Evolutionary conservation across 805 yeast species (phyloP), one percentile per base, ranked within the genome.

Genomic region (Wickerhamomyces bovis): DNA sequence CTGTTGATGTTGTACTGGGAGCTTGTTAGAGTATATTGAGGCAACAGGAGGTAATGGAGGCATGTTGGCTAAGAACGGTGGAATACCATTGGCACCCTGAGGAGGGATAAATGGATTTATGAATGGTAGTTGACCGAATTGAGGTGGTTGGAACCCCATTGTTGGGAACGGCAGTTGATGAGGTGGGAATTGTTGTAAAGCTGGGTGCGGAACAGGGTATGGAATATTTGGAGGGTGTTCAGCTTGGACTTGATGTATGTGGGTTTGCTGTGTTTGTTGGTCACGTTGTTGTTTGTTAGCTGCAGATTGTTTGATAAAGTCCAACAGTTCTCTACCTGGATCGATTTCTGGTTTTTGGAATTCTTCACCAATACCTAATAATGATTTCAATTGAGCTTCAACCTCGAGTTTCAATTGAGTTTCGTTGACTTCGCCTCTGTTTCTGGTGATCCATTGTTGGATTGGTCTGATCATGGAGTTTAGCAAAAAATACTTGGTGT

Each of bases 261-360:
- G 45, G n/a, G 39, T 16, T 26, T 40, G 42, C 31, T 42, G 49
- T 38, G 41, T 31, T 25, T 49, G 44, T 18, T 39, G 44, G 18
- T 51, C 50, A 49, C 46, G 26, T 52, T 55, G 28, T 56, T 49
- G 56, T 18, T 55, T 54, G 16, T 58, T 60, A 26, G 61, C 62
- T 8, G 75, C 71, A 16, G 77, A 75, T 41, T 66, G 62, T 52
- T 76, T 79, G 49, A 85, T 69, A 61, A 84, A 73, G 51, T 83
- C 78, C 56, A 85, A 72, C 47, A 85, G 63, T 44, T 83, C 92
- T 71, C 92, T 81, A 30, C 94, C 94, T 1, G 89, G 89, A 63
- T 85, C 92, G 25, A 63, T 61, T 31, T 57, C 58, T 25, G 62
- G 59, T 38, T 60, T 52, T 38, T 60, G 49, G 49, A 66, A 52